phyloP scores from a whole-genome alignment of 2,329 filamentous ascomycete genomes.

The Fusarium bulbicola region DNA sequence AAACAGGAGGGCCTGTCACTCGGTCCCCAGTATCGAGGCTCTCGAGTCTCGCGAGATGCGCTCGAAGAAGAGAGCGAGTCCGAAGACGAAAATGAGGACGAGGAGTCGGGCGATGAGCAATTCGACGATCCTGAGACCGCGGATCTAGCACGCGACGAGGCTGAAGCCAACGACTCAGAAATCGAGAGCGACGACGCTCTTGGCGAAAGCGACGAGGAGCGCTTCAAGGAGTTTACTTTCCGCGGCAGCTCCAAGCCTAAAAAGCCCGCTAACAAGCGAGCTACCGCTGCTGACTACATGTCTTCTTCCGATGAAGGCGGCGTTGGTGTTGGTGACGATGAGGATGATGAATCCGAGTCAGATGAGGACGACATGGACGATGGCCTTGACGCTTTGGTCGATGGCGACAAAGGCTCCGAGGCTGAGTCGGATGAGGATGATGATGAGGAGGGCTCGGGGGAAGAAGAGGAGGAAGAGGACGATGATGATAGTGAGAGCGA shows the following conservation, averaged over 20 bases:
- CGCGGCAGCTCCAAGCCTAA: conserved; percentile 65
- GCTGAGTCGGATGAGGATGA: conserved; percentile 50
- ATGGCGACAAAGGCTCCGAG: conserved; percentile 46
- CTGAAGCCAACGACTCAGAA: conserved; percentile 64
- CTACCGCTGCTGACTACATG: conserved; percentile 68
- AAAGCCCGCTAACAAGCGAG: conserved; percentile 50
- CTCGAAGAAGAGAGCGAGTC: conserved; percentile 67
- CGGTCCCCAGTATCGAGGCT: conserved; percentile 82
- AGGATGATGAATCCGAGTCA: conserved; percentile 48
- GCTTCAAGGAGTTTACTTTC: conserved; percentile 77
- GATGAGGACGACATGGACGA: conserved; percentile 52
- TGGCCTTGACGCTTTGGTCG: conserved; percentile 47
- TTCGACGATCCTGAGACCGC: conserved; percentile 66
- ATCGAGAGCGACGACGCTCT: conserved; percentile 77
- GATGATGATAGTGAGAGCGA: conserved; percentile 52
- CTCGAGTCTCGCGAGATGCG: conserved; percentile 75
- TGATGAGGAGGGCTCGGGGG: conserved; percentile 49
- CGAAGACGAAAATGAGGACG: conserved; percentile 54
- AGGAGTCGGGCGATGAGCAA: conserved; percentile 59
- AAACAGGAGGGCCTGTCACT: conserved; percentile 74
- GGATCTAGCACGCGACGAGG: conserved; percentile 62
- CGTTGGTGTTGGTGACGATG: conserved; percentile 46
- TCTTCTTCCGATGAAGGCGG: conserved; percentile 54
- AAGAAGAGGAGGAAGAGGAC: conserved; percentile 48
- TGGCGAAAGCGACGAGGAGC: conserved; percentile 84